Base-by-base conservation (phyloP, 2,329 filamentous ascomycete species). In the Cladophialophora carrionii region DNA sequence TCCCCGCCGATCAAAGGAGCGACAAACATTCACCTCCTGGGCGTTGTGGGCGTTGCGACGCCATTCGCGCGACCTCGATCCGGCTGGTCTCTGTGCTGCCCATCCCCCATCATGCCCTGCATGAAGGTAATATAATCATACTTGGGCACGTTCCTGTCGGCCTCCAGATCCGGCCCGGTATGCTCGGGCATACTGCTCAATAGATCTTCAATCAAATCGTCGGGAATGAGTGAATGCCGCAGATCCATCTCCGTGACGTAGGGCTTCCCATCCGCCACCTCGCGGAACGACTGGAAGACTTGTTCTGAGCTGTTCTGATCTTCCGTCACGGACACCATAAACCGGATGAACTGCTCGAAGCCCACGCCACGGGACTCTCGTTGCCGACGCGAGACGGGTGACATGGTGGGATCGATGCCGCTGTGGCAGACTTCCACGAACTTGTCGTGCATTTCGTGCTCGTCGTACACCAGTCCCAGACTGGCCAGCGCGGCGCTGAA, bases 241-340 rank as follows among this genome's bases (percentile, higher is more conserved):
- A 99, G 85, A 77, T 99, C 95, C 82, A 99, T 90, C 80, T 99
- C 95, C 4, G 95, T 99, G 48, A 99, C 95, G 77, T 99, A 99
- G 10, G 94, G 93, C 83, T 99, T 99, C 71, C 95, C 95, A 80
- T 99, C 95, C 20, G 95, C 95, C 53, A 99, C 95, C 79, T 99
- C 95, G 64, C 89, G 88, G 86, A 99, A 99, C 69, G 90, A 96
- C 80, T 99, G 94, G 82, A 95, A 98, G 4, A 99, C 95, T 78
- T 99, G 95, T 78, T 98, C 95, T 12, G 95, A 95, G 3, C 93
- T 97, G 77, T 99, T 97, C 80, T 99, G 95, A 75, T 99, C 95
- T 79, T 99, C 95, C 12, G 95, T 99, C 57, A 97, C 95, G 72
- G 96, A 92, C 55, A 99, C 95, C 95, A 99, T 99, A 83, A 99